Base-by-base conservation (phyloP, 805 yeast genomes). In the Hanseniaspora jakobsenii region DNA sequence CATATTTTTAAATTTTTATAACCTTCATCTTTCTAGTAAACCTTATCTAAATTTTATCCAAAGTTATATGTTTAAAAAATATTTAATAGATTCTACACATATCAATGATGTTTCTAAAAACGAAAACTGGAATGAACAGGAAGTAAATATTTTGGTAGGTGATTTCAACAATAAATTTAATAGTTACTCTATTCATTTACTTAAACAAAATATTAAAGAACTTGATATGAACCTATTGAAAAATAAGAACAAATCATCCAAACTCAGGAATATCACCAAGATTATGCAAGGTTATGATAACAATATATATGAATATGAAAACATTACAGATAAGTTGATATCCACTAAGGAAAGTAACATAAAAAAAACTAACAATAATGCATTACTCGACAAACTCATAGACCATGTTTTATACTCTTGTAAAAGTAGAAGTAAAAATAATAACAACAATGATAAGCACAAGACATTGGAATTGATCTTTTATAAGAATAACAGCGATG, bases 151-250 rank as follows among this genome's bases (percentile, higher is more conserved):
- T 2, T 29, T 42, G 4, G n/a, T 42, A 1, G 46, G 46, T 9
- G 46, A 42, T 35, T 42, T 42, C 26, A 42, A 42, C 30, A 42
- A 42, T 22, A 30, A 22, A 7, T 42, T 42, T 29, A 35, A 35
- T 22, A 42, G 46, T 13, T 42, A 21, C 13, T 27, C 39, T 10
- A 9, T 42, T 9, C 31, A 35, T 29, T 8, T 29, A 5, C 10
- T 42, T 4, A 42, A 42, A 26, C 32, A 34, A 16, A 17, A 42
- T 6, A 10, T 10, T 10, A 42, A 28, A 2, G 17, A 16, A 14
- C 12, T 21, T 12, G 18, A 29, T 29, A 19, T 42, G 8, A 29
- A 16, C 7, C n/a, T 42, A 24, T 24, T 24, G 10, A 24, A 24
- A 24, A 24, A 24, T 9, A 42, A 35, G 29, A 42, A 14, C 19